These are phyloP conservation scores for Peribolospora kevripleyi DNA, from an alignment of 768 basidiomycete genomes.

Conservation along the genomic window DNA sequence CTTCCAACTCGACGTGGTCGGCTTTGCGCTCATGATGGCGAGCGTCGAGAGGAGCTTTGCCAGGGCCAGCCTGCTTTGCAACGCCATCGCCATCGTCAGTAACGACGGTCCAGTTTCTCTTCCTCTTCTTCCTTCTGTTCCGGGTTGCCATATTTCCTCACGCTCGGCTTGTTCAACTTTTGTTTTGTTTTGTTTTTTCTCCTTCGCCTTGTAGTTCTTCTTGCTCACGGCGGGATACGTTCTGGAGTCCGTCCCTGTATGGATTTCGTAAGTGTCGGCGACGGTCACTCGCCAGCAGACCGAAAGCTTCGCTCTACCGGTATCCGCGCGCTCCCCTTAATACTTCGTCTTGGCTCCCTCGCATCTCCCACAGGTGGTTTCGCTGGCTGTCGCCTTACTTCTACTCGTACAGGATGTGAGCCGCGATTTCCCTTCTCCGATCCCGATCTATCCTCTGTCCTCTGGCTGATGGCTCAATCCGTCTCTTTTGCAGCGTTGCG, in stretches of 20 bases:
- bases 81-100: constrained; percentile 10
- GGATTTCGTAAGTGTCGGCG: neutral
- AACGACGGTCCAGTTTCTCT: neutral
- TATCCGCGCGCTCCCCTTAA: neutral
- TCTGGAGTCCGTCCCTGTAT: constrained; percentile 2
- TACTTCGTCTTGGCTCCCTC: constrained; percentile 5
- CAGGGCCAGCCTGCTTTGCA: constrained; percentile 19
- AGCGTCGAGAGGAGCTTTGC: constrained; percentile 19
- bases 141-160: neutral
- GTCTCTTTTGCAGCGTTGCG: constrained; percentile 18
- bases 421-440: neutral
- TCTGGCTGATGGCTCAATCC: neutral
- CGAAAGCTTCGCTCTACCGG: constrained; percentile 2
- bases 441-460: neutral
- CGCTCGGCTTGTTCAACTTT: neutral
- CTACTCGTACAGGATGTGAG: constrained; percentile 18
- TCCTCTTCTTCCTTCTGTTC: too few species aligned
- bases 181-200: neutral
- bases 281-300: constrained; percentile 6
- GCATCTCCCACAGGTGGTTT: constrained; percentile 22
- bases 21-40: constrained; percentile 16
- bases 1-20: constrained; percentile 8
- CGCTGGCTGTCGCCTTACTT: constrained; percentile 23
- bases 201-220: constrained; percentile 9
- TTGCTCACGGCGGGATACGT: constrained; percentile 14